Percentiles rank a stretch among this genome's conserved stretches.
phyloP scores from a whole-genome alignment of 768 basidiomycete genomes.

The Bullera alba region DNA sequence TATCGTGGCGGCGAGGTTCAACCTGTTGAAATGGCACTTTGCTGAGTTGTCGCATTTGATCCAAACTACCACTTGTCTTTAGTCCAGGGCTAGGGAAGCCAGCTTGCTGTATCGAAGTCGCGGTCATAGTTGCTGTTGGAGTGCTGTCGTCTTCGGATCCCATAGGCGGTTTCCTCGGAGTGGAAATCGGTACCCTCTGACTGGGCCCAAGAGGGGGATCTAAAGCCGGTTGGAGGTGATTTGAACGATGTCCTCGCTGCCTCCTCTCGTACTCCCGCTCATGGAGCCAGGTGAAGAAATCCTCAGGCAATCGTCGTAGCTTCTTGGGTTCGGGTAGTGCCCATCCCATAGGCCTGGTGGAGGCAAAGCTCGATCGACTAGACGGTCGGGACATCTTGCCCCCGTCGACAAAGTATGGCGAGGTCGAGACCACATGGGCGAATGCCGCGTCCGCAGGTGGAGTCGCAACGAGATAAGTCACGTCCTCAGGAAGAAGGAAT shows the following conservation, averaged over 20 bases:
- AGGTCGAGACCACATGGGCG: conserved; percentile 8
- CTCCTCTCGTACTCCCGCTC: conserved; percentile 16
- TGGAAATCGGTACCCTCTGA: conserved; percentile 2
- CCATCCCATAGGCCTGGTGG: conserved; percentile 35
- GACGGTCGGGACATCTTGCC: conserved; percentile 18
- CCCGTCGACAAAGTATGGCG: conserved; percentile 25
- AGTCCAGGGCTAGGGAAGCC: conserved; percentile 12
- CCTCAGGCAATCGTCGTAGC: conserved; percentile 28
- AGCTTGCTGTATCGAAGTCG: neutral
- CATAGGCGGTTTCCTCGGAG: conserved; percentile 5
- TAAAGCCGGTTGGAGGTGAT: conserved; percentile 1
- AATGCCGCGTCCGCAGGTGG: conserved; percentile 34
- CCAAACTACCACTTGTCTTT: conserved; percentile 8
- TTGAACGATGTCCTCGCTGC: neutral
- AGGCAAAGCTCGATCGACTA: conserved; percentile 34
- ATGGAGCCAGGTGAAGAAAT: conserved; percentile 44
- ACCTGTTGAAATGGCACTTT: conserved; percentile 12
- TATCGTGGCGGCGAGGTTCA: conserved; percentile 11
- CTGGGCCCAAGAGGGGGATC: conserved; percentile 9
- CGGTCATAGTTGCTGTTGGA: conserved; percentile 1
- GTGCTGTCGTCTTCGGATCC: conserved; percentile 10
- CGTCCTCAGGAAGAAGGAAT: conserved; percentile 65
- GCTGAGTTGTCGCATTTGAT: conserved; percentile 14
- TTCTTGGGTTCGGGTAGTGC: conserved; percentile 13
- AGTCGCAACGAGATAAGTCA: conserved; percentile 63